These are phyloP conservation scores for Byssothecium circinans DNA, from an alignment of 2,329 filamentous ascomycete genomes.

Conservation along the genomic window DNA sequence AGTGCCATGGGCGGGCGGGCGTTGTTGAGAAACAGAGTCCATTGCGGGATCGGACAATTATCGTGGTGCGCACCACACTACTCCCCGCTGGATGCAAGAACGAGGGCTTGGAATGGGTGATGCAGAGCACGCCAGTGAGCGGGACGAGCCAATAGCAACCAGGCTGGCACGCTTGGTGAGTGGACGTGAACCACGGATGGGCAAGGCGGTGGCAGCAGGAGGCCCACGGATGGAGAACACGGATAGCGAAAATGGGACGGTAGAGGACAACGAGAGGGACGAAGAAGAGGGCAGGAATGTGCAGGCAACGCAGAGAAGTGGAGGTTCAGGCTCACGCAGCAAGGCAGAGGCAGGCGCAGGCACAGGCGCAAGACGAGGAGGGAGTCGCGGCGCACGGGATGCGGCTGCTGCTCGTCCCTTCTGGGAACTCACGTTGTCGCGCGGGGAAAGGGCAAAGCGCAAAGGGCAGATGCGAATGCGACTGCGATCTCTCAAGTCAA, in stretches of 20 bases:
- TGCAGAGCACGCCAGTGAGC: slow-evolving; percentile 27
- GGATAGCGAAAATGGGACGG: slow-evolving; percentile 10
- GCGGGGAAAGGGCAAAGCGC: slow-evolving; percentile 20
- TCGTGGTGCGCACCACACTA: slow-evolving; percentile 19
- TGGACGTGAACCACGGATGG: slow-evolving; percentile 5
- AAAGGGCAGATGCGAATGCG: too few relatives aligned
- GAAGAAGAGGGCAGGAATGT: slow-evolving; percentile 15
- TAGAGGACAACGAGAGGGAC: slow-evolving; percentile 6
- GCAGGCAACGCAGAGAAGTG: slow-evolving; percentile 16
- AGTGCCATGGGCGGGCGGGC: slow-evolving; percentile 17
- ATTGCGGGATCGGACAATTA: slow-evolving; percentile 19
- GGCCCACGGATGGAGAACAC: background rate
- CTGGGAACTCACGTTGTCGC: slow-evolving; percentile 24
- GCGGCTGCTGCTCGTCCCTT: slow-evolving; percentile 16
- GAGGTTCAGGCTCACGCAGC: slow-evolving; percentile 1
- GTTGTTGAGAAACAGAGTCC: slow-evolving; percentile 35
- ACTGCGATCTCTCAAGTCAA: too few relatives aligned
- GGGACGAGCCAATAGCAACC: slow-evolving; percentile 24
- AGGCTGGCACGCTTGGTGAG: slow-evolving; percentile 12
- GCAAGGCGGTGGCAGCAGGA: background rate
- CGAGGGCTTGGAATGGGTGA: slow-evolving; percentile 20
- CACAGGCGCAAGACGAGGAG: background rate
- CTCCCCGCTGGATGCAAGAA: too few relatives aligned
- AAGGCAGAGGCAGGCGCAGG: background rate
- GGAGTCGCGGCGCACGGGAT: slow-evolving; percentile 12